Percentiles rank a stretch among this genome's conserved stretches.
phyloP scores from a whole-genome alignment of 2,329 filamentous ascomycete species.

The Chlorencoelia australis region DNA sequence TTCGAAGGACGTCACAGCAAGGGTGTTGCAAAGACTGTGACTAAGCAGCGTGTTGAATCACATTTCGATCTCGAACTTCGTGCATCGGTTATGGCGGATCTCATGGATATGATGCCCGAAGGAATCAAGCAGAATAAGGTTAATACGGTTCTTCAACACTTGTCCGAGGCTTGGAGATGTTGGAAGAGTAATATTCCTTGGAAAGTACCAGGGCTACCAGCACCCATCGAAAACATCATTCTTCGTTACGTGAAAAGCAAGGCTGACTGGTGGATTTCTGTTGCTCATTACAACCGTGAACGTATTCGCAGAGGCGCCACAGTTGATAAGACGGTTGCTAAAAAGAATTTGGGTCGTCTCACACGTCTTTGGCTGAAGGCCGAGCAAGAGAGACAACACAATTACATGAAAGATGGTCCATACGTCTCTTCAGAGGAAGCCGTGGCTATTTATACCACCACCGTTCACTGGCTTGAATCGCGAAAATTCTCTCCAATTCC shows the following conservation, averaged over 20 bases:
- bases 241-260: conserved; percentile 98
- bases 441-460: conserved; percentile 97
- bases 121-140: conserved; percentile 99
- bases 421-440: conserved; percentile 98
- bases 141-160: conserved; percentile 91
- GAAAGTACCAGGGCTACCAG: conserved; percentile 95
- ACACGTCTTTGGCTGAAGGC: conserved; percentile 96
- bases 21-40: conserved; percentile 96
- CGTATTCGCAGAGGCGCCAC: conserved; percentile 92
- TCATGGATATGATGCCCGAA: conserved; percentile 99
- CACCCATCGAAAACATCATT: conserved; percentile 98
- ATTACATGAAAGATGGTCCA: conserved; percentile 98
- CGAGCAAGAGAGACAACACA: conserved; percentile 96
- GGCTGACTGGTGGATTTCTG: conserved; percentile 99
- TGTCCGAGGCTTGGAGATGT: conserved; percentile 97
- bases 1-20: conserved; percentile 99
- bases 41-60: conserved; percentile 96
- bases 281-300: conserved; percentile 97
- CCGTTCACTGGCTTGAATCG: conserved; percentile 97
- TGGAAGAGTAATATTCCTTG: conserved; percentile 99
- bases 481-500: conserved; percentile 98
- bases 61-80: conserved; percentile 96
- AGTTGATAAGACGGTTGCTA: conserved; percentile 97
- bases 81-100: conserved; percentile 95
- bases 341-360: conserved; percentile 94